Base-by-base conservation (phyloP, 1,139 yeast species). In the Yueomyces sp. region DNA sequence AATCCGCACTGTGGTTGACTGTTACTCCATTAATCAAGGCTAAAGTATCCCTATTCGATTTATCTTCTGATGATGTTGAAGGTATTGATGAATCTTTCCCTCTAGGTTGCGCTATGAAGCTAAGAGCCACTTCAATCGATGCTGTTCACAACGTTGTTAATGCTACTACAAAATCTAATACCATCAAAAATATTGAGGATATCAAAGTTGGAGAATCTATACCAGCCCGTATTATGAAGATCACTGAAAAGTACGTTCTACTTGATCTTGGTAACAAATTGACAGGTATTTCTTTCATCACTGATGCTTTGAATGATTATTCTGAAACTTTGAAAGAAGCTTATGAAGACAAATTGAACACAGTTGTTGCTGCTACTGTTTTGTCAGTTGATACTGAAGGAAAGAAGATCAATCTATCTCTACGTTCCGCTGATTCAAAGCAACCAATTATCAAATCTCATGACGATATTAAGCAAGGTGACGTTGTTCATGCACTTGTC, bases 231-330 rank as follows among this genome's bases (percentile, higher is more conserved):
- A 68, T 86, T 19, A 58, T 80, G 44, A 81, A 75, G 54, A 71
- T 79, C n/a, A 67, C 73, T 46, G 81, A 76, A 25, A 71, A 72
- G 41, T 77, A 72, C 52, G 78, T 84, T 27, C 64, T 83, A 47
- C 81, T 84, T 39, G 84, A 80, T 49, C 63, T 85, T 39, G 84
- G 85, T 26, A 70, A 70, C 33, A 69, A 69, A 39, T 68, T 81
- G 25, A 68, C 71, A 44, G 96, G 86, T 31, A 70, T 78, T 48
- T 76, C 87, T 3, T 79, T 69, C 57, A 71, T 80, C 41, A 81
- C 94, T 3, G 96, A 87, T 61, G 87, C 94, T 12, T 68, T 84
- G 50, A 75, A 81, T 53, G 82, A 85, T 54, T 85, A 77, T 57
- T 68, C 77, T 31, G 67, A 70, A 30, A 69, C 75, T 39, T 64